These are phyloP conservation scores for Chlorella sp. DNA, from an alignment of 139 green algal genomes.

Conservation along the genomic window DNA sequence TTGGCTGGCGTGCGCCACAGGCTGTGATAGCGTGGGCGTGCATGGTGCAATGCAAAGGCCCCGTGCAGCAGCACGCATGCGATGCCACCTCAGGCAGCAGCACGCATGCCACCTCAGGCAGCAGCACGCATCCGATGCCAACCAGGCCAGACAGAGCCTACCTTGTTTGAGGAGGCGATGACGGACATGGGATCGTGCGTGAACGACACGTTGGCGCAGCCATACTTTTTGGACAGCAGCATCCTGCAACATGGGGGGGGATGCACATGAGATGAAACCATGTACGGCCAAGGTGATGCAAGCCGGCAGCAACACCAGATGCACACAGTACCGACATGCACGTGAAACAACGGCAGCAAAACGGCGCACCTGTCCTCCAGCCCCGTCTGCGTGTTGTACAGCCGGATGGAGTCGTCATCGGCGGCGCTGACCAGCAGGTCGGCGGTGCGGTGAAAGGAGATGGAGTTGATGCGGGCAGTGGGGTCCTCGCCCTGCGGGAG, in stretches of 20 bases:
- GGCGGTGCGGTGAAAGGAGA: conserved; percentile 88
- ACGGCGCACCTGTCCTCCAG: neutral
- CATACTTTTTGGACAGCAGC: conserved; percentile 87
- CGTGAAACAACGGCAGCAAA: too few relatives aligned
- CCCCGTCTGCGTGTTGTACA: conserved; percentile 82
- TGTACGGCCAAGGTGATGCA: too few relatives aligned
- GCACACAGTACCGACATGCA: neutral
- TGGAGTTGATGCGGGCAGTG: conserved; percentile 76
- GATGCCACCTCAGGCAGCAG: neutral
- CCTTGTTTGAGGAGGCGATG: conserved; percentile 87
- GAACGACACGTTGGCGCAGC: conserved; percentile 76
- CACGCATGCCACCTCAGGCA: neutral
- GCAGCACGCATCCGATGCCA: neutral
- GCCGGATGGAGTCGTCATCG: conserved; percentile 84
- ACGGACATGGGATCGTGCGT: conserved; percentile 79
- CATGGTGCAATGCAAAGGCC: neutral
- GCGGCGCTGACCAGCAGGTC: conserved; percentile 85
- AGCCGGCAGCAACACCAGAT: neutral
- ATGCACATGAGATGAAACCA: too few relatives aligned
- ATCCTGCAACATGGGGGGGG: conserved; percentile 33
- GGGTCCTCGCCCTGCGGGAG: conserved; percentile 42
- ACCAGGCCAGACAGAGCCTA: neutral
- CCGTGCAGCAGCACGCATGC: neutral
- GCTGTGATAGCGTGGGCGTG: neutral
- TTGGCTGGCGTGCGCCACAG: neutral